phyloP scores from a whole-genome alignment of 805 yeast genomes.

The Starmerella geochares region DNA sequence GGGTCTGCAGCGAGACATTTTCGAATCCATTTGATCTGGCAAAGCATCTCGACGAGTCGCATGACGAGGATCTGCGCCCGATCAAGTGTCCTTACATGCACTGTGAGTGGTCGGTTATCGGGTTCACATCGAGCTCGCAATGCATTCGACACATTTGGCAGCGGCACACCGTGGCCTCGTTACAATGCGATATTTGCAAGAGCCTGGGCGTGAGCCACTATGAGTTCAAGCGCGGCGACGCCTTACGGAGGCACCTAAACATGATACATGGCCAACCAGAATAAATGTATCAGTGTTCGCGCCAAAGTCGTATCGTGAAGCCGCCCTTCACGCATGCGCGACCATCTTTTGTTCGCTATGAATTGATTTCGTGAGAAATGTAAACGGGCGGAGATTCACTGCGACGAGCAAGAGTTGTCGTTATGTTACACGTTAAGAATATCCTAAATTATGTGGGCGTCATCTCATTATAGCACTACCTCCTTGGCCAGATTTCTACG shows the following conservation, averaged over 20 bases:
- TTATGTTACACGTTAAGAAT: no score
- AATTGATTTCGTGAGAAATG: no score
- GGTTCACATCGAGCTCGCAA: constrained; percentile 12
- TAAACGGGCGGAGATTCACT: no score
- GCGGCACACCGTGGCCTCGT: constrained; percentile 4
- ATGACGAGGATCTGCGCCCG: constrained; percentile 7
- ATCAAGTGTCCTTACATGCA: constrained; percentile 11
- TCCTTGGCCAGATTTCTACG: constrained; percentile 13
- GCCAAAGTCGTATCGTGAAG: no score
- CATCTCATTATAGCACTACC: neutral
- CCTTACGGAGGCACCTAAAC: constrained; percentile 11
- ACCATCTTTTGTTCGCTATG: no score
- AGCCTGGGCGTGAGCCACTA: neutral
- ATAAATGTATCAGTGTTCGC: no score
- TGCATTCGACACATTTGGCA: constrained; percentile 12
- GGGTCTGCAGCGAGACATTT: neutral
- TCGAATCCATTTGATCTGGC: neutral
- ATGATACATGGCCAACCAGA: neutral
- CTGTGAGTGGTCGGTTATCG: constrained; percentile 19
- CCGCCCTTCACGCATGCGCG: no score
- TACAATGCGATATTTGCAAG: constrained; percentile 7
- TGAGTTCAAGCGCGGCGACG: constrained; percentile 9
- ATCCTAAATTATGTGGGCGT: no score
- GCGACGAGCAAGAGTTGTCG: no score
- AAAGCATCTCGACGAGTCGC: constrained; percentile 16